phyloP scores from a whole-genome alignment of 2,329 filamentous ascomycete species.

The Didymella pomorum region DNA sequence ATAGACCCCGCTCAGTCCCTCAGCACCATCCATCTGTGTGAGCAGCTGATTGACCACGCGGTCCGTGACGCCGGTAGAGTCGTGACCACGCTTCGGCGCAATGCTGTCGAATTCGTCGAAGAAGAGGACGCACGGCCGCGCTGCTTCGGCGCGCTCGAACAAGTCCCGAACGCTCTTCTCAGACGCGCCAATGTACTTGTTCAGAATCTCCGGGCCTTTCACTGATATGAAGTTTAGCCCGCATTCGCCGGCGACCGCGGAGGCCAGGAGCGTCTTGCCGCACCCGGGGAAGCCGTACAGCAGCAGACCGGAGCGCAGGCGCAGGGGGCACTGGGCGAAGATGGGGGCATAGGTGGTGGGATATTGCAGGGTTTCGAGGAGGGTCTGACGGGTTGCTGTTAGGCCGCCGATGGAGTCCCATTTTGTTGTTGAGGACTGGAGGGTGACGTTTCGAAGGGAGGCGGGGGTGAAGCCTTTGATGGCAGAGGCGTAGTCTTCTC shows the following conservation, averaged over 20 bases:
- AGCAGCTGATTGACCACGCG: constrained; percentile 97
- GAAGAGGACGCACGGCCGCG: constrained; percentile 92
- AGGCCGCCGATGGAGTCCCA: constrained; percentile 93
- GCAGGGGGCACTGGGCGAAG: constrained; percentile 92
- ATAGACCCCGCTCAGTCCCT: constrained; percentile 93
- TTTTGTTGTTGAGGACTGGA: constrained; percentile 91
- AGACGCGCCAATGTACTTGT: constrained; percentile 98
- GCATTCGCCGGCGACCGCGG: constrained; percentile 96
- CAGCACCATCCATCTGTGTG: constrained; percentile 98
- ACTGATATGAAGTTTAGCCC: constrained; percentile 98
- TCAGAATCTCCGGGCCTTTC: constrained; percentile 96
- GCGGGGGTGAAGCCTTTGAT: constrained; percentile 93
- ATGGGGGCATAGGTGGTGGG: constrained; percentile 98
- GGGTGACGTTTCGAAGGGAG: constrained; percentile 89
- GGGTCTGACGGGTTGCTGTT: constrained; percentile 82
- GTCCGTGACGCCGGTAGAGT: constrained; percentile 97
- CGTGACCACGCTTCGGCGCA: constrained; percentile 94
- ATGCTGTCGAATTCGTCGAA: constrained; percentile 99
- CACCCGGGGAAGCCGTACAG: constrained; percentile 96
- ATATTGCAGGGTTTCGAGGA: constrained; percentile 94
- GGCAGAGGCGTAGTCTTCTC: constrained; percentile 81
- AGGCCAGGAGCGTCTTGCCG: constrained; percentile 94
- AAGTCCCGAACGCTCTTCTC: constrained; percentile 96
- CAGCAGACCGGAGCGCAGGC: constrained; percentile 90
- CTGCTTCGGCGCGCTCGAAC: constrained; percentile 90